These are phyloP conservation scores for Fusarium sp. DNA, from an alignment of 2,329 filamentous ascomycete species.

Conservation along the genomic window DNA sequence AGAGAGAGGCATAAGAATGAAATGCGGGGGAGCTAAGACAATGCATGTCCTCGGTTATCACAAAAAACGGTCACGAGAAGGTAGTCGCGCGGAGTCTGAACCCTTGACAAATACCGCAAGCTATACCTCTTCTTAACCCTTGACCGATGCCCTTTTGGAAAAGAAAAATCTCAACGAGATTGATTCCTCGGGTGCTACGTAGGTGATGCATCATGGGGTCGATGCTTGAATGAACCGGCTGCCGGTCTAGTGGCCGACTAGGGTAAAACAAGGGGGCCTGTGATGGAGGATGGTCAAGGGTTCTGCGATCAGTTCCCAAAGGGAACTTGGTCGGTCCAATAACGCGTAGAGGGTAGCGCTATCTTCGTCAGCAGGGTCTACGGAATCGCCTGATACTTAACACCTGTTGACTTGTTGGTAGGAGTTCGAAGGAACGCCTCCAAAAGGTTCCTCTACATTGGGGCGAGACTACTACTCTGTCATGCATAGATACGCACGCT, in stretches of 20 bases:
- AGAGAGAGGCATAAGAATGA: background rate
- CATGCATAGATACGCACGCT: background rate
- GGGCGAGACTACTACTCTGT: background rate
- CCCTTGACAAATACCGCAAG: too few species aligned
- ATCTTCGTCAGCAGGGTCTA: background rate
- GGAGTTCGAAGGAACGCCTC: background rate
- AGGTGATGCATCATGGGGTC: slow-evolving; percentile 19
- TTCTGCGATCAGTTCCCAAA: slow-evolving; percentile 13
- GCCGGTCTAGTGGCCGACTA: slow-evolving; percentile 9
- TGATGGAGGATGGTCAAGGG: background rate
- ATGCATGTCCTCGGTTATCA: background rate
- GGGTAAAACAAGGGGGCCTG: background rate
- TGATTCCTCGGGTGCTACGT: background rate
- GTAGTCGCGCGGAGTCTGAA: slow-evolving; percentile 8
- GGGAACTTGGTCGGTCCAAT: slow-evolving; percentile 13
- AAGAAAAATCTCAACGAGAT: background rate
- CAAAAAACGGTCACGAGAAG: slow-evolving; percentile 21
- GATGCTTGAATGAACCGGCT: slow-evolving; percentile 7
- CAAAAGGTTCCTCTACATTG: background rate
- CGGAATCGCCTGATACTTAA: background rate
- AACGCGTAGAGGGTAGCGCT: background rate
- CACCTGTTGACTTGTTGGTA: background rate
- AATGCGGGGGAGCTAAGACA: background rate
- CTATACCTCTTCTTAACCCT: background rate
- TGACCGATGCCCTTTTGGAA: background rate